Evolutionary conservation across 2,329 filamentous ascomycete genomes (phyloP), one percentile per base, ranked within the genome.

Genomic region (Diaporthe batatas): DNA sequence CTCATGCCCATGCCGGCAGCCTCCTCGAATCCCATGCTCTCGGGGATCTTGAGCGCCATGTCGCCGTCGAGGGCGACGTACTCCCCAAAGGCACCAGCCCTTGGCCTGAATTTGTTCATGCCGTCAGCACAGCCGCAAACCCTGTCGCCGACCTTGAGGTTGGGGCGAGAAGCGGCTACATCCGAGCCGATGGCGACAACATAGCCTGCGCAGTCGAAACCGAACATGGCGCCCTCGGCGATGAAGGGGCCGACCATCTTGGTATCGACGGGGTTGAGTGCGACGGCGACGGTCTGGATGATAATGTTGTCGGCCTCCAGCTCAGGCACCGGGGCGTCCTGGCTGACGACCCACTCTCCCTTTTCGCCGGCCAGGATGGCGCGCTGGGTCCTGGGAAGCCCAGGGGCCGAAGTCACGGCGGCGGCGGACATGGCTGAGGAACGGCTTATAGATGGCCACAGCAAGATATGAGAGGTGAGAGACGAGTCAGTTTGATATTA

Each of bases 181-280:
- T 68, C 21, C 25, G 49, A 55, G 21, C 77, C 78, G 39, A 80
- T 44, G 4, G 72, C 75, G 3, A 78, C 74, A 16, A 81, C 75
- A 18, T 68, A 75, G 25, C 80, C 79, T 7, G 78, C 77, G 70
- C 78, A 81, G 64, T 81, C 79, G 55, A 70, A 75, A 21, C 80
- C 80, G 36, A 69, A 65, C 6, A 79, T 76, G 29, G 77, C 75
- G 11, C 77, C 78, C 7, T 73, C 74, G 3, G 72, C 74, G 1
- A 76, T 70, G 14, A 72, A 74, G 29, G 76, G 75, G 34, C 77
- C 79, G 36, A 77, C 42, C 75, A 80, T 79, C 65, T 81, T 82
- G 34, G 74, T 75, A 71, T 82, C 81, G 51, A 72, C 74, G 4
- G 80, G 80, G 74, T 81, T 82, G 39, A 82, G 68, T 14, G 78